Conservation (phyloP, 768 basidiomycete species). For the Megacollybia marginata region DNA sequence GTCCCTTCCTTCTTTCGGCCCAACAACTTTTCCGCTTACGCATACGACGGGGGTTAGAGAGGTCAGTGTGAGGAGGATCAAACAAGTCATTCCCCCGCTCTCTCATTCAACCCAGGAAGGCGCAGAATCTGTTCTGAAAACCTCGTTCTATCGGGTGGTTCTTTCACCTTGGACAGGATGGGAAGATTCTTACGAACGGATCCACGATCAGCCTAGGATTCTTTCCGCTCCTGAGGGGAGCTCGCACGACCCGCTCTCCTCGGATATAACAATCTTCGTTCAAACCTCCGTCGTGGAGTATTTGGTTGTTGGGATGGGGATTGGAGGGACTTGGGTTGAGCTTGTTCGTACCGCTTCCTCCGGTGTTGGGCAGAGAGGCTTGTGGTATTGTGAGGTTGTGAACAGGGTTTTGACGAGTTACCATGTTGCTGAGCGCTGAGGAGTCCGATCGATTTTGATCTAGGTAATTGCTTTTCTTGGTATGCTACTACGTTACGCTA, state of each 20-base stretch:
- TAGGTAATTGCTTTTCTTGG: too few species aligned
- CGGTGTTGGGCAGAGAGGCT: too few species aligned
- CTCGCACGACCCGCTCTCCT: slow-evolving; percentile 44
- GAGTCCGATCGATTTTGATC: too few species aligned
- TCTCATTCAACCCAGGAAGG: not conserved
- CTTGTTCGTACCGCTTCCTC: too few species aligned
- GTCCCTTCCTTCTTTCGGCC: slow-evolving; percentile 27
- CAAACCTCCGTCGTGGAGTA: slow-evolving; percentile 33
- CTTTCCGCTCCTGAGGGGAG: slow-evolving; percentile 4
- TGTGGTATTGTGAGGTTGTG: too few species aligned
- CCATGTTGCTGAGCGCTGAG: too few species aligned
- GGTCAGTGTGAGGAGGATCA: slow-evolving; percentile 46
- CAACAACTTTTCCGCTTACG: slow-evolving; percentile 39
- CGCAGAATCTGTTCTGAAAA: slow-evolving; percentile 39
- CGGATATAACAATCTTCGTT: slow-evolving; percentile 55
- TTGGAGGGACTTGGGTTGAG: slow-evolving; percentile 66
- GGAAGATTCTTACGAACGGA: slow-evolving; percentile 24
- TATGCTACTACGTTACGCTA: too few species aligned
- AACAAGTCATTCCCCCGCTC: slow-evolving; percentile 26
- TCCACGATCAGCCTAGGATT: slow-evolving; percentile 4
- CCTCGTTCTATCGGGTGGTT: slow-evolving; percentile 39
- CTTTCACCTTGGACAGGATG: slow-evolving; percentile 49
- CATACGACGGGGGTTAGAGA: slow-evolving; percentile 51
- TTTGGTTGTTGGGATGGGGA: slow-evolving; percentile 46
- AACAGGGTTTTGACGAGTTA: too few species aligned